phyloP scores from a whole-genome alignment of 345 rosid genomes.

The Raphanus raphanistrum region DNA sequence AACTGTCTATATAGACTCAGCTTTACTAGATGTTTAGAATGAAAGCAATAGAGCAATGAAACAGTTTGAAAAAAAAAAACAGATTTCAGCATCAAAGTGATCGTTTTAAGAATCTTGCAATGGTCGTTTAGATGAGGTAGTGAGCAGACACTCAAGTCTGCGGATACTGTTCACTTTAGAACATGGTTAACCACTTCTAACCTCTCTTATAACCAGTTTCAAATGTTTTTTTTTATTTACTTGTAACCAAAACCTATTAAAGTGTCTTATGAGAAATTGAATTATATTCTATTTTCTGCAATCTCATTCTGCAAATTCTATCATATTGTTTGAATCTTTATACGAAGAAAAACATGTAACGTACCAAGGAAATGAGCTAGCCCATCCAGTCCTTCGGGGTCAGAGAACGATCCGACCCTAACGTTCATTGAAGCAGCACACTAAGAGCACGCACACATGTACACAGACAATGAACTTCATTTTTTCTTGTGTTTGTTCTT shows the following conservation, averaged over 20 bases:
- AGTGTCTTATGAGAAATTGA: background rate
- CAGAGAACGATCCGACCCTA: conserved; percentile 67
- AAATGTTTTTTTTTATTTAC: too few species aligned
- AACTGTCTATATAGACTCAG: background rate
- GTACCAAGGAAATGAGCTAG: conserved; percentile 95
- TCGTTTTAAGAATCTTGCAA: background rate
- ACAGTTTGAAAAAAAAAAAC: background rate
- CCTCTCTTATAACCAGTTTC: background rate
- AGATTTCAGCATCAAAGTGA: background rate
- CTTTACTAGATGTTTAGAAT: background rate
- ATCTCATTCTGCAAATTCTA: background rate
- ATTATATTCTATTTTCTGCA: background rate
- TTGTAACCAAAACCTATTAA: background rate
- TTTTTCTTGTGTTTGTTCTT: background rate
- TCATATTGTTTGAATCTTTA: background rate
- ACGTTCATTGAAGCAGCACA: conserved; percentile 95
- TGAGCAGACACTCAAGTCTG: background rate
- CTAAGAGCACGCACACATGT: conserved; percentile 35
- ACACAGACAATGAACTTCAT: background rate
- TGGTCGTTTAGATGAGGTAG: background rate
- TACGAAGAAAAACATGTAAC: background rate
- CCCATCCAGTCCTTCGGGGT: conserved; percentile 82
- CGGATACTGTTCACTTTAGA: background rate
- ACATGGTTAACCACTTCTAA: background rate
- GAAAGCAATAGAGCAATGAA: background rate